Evolutionary conservation across 2,329 filamentous ascomycete species (phyloP), one percentile per base, ranked within the genome.

Genomic region (Lithohypha guttulata): DNA sequence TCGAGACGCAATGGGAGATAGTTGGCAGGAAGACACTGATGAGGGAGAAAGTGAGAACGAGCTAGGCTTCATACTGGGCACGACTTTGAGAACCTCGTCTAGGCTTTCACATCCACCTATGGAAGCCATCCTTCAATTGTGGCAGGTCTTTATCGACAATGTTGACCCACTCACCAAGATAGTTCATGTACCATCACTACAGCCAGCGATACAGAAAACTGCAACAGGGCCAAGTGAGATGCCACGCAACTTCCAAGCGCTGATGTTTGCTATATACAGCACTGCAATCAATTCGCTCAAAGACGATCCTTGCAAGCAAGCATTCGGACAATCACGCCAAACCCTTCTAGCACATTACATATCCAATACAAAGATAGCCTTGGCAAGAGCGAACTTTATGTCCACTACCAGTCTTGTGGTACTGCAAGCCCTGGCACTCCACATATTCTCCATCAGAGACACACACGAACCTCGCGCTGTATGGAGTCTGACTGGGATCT

Each of bases 401-500:
- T 40, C 40, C 13, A 53, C 44, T 8, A 47, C 39, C 41, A 72
- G 77, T 49, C 62, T 79, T 46, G 62, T 69, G 13, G 69, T 71
- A 3, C 56, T 80, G 10, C 76, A 79, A 48, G 71, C 75, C 5
- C 55, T 79, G 18, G 58, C 75, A 0, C 59, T 79, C 15, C 77
- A 75, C 46, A 53, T 77, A 55, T 56, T 71, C 33, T 73, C 73
- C 1, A 59, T 78, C 1, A 66, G 74, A 37, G 71, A 72, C 22
- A 68, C 70, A 4, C 75, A 74, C 50, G 71, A 77, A 44, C 67
- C 69, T 2, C 73, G 77, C 47, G 69, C 71, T 2, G 63, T 71
- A 3, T 79, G 74, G 72, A 68, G 77, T 29, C 52, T 80, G 15
- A 74, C 72, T 36, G 76, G 76, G 3, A 63, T 75, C 11, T 64